A percentile compares a stretch with the other conserved stretches of the same genome.
These are phyloP conservation scores for Acorus calamus DNA, from an alignment of 106 monocot species.

Conservation along the genomic window DNA sequence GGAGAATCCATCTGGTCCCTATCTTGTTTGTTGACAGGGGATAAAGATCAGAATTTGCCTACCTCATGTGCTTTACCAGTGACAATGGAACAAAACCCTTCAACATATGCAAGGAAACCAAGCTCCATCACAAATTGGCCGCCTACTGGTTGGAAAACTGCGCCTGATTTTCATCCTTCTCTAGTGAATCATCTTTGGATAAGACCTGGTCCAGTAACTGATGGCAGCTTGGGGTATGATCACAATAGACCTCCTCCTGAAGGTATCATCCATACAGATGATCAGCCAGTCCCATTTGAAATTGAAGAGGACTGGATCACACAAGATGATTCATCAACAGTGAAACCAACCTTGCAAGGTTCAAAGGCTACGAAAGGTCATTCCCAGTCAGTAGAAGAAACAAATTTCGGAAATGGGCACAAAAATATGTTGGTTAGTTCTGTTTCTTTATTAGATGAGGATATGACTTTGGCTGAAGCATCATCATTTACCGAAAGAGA, in stretches of 20 bases:
- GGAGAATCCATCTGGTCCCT: constrained; percentile 65
- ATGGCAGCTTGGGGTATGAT: not conserved
- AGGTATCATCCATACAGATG: constrained; percentile 7
- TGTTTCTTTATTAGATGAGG: not conserved
- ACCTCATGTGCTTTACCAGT: not conserved
- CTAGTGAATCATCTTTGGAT: constrained; percentile 11
- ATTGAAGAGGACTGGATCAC: constrained; percentile 31
- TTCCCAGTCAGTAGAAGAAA: no score
- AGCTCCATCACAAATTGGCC: constrained; percentile 47
- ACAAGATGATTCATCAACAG: constrained; percentile 20
- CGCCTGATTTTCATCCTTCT: constrained; percentile 28
- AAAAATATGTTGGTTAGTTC: not conserved
- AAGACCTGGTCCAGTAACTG: constrained; percentile 1
- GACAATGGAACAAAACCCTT: constrained; percentile 10
- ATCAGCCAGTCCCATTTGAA: constrained; percentile 25
- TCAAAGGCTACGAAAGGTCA: no score
- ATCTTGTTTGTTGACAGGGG: constrained; percentile 7
- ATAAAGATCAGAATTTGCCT: not conserved
- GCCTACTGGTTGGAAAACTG: constrained; percentile 64
- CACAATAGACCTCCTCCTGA: constrained; percentile 3
- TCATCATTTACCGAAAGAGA: constrained; percentile 13
- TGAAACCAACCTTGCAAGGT: constrained; percentile 6
- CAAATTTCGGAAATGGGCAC: not conserved
- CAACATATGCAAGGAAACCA: constrained; percentile 17
- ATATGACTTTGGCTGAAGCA: not conserved